A percentile compares a stretch with the other conserved stretches of the same genome.
Evolutionary conservation across 2,329 filamentous ascomycete genomes (phyloP).

Genomic region (Botrytis cinerea): DNA sequence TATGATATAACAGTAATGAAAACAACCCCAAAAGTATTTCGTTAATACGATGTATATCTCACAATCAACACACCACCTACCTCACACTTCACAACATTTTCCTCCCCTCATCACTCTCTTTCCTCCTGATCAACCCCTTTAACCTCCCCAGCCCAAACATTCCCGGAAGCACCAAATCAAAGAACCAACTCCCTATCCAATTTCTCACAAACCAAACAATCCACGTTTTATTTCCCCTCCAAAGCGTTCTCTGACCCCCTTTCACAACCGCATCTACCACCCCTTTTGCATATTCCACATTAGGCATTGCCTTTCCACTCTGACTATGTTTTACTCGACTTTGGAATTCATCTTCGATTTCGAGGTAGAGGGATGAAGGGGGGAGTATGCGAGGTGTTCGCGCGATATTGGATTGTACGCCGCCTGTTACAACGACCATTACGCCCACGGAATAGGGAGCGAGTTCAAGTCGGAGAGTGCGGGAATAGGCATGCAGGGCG

Average conservation of each 20-base stretch:
- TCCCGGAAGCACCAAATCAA: conserved; percentile 35
- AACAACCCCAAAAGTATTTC: too few relatives aligned
- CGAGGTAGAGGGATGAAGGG: conserved; percentile 32
- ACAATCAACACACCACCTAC: neutral
- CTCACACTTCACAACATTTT: neutral
- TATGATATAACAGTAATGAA: neutral
- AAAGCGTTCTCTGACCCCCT: conserved; percentile 29
- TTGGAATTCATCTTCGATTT: conserved; percentile 31
- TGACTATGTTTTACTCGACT: conserved; percentile 35
- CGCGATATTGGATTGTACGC: conserved; percentile 33
- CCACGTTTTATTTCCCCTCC: conserved; percentile 34
- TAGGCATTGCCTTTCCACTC: conserved; percentile 32
- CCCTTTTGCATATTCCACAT: conserved; percentile 33
- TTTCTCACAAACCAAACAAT: conserved; percentile 32
- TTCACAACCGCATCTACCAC: conserved; percentile 35
- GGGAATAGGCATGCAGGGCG: conserved; percentile 48
- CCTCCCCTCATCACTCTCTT: neutral
- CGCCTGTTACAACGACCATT: conserved; percentile 36
- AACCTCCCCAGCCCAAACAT: conserved; percentile 36
- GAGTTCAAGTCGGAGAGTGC: conserved; percentile 38
- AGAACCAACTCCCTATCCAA: conserved; percentile 34
- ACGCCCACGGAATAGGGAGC: conserved; percentile 37
- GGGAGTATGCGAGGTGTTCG: conserved; percentile 28
- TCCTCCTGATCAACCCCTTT: conserved; percentile 22
- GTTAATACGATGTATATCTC: neutral